phyloP scores from a whole-genome alignment of 495 filamentous ascomycete genomes.

The Neurospora pannonica region DNA sequence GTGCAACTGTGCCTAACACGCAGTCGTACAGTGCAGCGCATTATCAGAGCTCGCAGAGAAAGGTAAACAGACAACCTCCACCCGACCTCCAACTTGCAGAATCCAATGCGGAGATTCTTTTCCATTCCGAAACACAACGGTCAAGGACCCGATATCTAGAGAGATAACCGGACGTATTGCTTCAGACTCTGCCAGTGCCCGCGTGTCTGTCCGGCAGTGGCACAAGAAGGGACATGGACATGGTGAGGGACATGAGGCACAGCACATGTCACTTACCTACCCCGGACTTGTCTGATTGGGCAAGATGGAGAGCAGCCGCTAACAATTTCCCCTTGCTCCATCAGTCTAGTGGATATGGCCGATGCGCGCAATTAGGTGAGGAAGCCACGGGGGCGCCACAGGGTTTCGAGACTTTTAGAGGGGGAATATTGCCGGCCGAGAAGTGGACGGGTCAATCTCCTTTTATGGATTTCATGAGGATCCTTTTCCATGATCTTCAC shows the following conservation, averaged over 20 bases:
- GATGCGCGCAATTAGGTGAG: not conserved
- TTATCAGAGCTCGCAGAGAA: too few species aligned
- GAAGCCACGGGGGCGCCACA: not conserved
- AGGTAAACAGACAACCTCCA: not conserved
- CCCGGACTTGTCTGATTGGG: not conserved
- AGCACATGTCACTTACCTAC: not conserved
- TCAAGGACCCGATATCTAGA: not conserved
- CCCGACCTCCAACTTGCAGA: not conserved
- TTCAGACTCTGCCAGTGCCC: not conserved
- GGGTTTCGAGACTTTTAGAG: not conserved
- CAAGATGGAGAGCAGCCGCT: not conserved
- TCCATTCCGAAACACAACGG: not conserved
- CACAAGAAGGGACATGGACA: not conserved
- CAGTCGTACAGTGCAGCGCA: not conserved
- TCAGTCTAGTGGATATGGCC: not conserved
- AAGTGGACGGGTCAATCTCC: not conserved
- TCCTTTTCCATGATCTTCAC: too few species aligned
- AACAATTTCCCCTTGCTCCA: not conserved
- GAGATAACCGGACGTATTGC: not conserved
- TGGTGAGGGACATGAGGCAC: not conserved
- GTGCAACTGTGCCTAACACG: not conserved
- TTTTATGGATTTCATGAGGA: not conserved
- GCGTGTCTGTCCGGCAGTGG: not conserved
- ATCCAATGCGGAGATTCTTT: not conserved
- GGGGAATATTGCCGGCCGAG: not conserved